phyloP scores from a whole-genome alignment of 2,329 filamentous ascomycete genomes.

The Aaosphaeria pasadenensis region DNA sequence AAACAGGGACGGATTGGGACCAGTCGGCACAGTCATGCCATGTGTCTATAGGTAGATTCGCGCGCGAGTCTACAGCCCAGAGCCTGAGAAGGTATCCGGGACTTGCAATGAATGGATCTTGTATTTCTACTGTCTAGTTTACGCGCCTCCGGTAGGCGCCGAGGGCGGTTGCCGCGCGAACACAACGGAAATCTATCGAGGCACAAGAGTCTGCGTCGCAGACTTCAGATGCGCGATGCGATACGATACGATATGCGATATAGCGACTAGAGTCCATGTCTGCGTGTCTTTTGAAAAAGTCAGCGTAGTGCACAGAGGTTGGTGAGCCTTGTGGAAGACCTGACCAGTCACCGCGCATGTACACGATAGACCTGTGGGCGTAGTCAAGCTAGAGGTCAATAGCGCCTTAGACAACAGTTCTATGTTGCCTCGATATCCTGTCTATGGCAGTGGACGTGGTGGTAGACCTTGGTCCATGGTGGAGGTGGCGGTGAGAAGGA shows the following conservation, averaged over 20 bases:
- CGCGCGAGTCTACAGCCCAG: slow-evolving; percentile 10
- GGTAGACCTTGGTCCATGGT: no score
- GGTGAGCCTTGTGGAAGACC: neutral
- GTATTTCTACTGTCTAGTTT: slow-evolving; percentile 25
- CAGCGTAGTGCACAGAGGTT: slow-evolving; percentile 12
- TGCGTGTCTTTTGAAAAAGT: slow-evolving; percentile 8
- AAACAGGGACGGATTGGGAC: neutral
- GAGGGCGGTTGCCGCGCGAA: neutral
- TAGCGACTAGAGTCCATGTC: slow-evolving; percentile 4
- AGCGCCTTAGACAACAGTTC: no score
- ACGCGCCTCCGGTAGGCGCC: slow-evolving; percentile 25
- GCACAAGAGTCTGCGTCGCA: neutral
- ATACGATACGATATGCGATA: slow-evolving; percentile 1
- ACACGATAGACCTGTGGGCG: no score
- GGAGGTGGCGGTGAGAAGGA: no score
- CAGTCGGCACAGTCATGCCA: neutral
- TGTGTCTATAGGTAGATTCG: slow-evolving; percentile 9
- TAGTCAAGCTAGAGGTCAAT: no score
- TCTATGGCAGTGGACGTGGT: no score
- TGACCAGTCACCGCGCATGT: slow-evolving; percentile 1
- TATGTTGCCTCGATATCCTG: no score
- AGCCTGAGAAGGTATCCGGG: slow-evolving; percentile 3
- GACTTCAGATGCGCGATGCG: neutral
- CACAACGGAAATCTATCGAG: neutral
- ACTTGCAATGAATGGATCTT: slow-evolving; percentile 18